Percentiles rank a stretch among this genome's conserved stretches.
Conservation (phyloP, 768 basidiomycete species). For the Lyophyllum decastes region DNA sequence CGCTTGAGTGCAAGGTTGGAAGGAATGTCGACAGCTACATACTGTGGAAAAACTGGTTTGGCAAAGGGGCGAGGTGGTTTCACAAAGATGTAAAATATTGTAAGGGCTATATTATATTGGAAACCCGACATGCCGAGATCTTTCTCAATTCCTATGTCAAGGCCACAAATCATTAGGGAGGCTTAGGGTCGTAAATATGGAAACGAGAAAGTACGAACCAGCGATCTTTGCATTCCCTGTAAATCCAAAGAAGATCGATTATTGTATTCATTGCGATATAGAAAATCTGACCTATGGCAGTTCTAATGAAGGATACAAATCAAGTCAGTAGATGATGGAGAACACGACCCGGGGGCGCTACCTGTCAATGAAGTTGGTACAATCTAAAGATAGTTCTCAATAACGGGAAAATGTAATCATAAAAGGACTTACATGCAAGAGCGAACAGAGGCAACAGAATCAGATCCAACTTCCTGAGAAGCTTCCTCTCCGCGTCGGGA, state of each 20-base stretch:
- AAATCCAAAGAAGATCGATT: background rate
- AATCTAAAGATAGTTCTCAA: constrained; percentile 13
- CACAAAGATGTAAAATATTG: constrained; percentile 33
- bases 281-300: constrained; percentile 19
- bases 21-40: constrained; percentile 23
- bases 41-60: constrained; percentile 3
- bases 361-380: constrained; percentile 25
- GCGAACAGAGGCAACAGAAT: constrained; percentile 32
- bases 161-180: background rate
- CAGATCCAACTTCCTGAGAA: constrained; percentile 38
- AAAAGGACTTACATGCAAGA: constrained; percentile 20
- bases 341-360: background rate
- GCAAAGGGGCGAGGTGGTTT: background rate
- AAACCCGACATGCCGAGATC: constrained; percentile 35
- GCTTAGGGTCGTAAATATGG: background rate
- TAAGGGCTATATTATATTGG: constrained; percentile 37
- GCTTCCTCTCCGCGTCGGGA: constrained; percentile 32
- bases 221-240: constrained; percentile 26
- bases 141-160: constrained; percentile 25
- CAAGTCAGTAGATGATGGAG: background rate
- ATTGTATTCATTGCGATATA: background rate
- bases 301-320: constrained; percentile 9
- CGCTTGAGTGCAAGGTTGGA: constrained; percentile 23
- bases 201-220: constrained; percentile 2
- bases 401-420: background rate